These are phyloP conservation scores for Dactylorhiza incarnata DNA, from an alignment of 106 monocot genomes.

Conservation along the genomic window DNA sequence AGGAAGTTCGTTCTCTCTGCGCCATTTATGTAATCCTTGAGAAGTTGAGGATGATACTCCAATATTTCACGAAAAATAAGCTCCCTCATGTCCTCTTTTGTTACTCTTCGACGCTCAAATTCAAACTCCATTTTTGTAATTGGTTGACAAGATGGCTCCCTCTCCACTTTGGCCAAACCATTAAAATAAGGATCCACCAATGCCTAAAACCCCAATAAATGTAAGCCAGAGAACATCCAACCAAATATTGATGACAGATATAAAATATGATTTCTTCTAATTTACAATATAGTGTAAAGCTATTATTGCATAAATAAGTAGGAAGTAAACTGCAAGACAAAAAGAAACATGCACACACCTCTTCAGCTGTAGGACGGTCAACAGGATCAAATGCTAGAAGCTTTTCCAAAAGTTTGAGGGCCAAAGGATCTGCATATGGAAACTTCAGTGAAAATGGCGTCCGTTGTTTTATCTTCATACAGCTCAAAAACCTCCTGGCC, in stretches of 20 bases:
- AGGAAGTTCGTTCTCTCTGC: constrained; percentile 73
- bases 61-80: constrained; percentile 84
- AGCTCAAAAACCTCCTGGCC: constrained; percentile 75
- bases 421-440: constrained; percentile 81
- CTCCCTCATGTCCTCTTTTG: constrained; percentile 85
- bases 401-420: constrained; percentile 64
- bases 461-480: constrained; percentile 72
- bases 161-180: constrained; percentile 75
- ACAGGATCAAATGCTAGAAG: constrained; percentile 89
- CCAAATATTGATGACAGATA: background rate
- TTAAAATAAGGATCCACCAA: constrained; percentile 81
- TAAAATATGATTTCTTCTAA: background rate
- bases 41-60: constrained; percentile 87
- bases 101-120: constrained; percentile 77
- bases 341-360: constrained; percentile 27
- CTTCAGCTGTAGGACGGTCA: constrained; percentile 83
- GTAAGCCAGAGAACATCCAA: background rate
- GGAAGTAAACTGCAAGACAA: background rate
- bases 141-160: constrained; percentile 75
- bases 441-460: constrained; percentile 72
- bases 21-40: constrained; percentile 75
- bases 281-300: background rate
- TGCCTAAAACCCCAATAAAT: constrained; percentile 32
- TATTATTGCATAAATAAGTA: background rate
- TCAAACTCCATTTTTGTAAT: constrained; percentile 89